Percentiles rank a stretch among this genome's conserved stretches.
phyloP scores from a whole-genome alignment of 148 eudicot genomes.

The Silene latifolia region DNA sequence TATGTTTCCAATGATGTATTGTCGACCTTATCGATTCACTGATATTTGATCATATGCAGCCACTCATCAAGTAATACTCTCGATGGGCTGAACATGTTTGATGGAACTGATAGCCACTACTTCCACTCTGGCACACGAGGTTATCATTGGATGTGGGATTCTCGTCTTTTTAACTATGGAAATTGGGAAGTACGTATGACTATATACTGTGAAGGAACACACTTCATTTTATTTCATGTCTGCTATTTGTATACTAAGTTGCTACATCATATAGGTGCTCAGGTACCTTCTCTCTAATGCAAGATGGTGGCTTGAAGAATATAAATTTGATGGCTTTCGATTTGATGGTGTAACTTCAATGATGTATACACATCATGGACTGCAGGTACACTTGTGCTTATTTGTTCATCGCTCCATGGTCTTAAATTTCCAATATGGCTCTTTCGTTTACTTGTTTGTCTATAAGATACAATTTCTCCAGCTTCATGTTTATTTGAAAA shows the following conservation, averaged over 20 bases:
- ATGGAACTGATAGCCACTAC: conserved; percentile 94
- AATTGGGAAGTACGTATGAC: conserved; percentile 80
- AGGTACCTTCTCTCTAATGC: conserved; percentile 95
- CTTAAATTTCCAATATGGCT: neutral
- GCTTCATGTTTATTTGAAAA: neutral
- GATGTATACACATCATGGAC: conserved; percentile 99
- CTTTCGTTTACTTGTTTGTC: neutral
- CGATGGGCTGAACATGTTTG: conserved; percentile 98
- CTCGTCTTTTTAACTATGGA: conserved; percentile 93
- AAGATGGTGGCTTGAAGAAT: conserved; percentile 99
- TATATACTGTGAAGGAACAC: neutral
- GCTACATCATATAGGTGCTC: conserved; percentile 52
- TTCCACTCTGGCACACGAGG: conserved; percentile 96
- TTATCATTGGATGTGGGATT: conserved; percentile 99
- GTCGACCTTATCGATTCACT: neutral
- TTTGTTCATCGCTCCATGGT: neutral
- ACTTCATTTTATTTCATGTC: neutral
- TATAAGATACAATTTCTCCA: neutral
- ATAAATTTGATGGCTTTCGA: conserved; percentile 97
- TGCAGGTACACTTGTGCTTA: conserved; percentile 47
- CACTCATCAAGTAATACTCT: conserved; percentile 81
- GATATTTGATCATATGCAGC: conserved; percentile 43
- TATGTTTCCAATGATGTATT: neutral
- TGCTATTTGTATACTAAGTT: conserved; percentile 19
- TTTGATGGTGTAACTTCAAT: conserved; percentile 99